These are phyloP conservation scores for Choiromyces venosus DNA, from an alignment of 495 filamentous ascomycete genomes.

Conservation along the genomic window DNA sequence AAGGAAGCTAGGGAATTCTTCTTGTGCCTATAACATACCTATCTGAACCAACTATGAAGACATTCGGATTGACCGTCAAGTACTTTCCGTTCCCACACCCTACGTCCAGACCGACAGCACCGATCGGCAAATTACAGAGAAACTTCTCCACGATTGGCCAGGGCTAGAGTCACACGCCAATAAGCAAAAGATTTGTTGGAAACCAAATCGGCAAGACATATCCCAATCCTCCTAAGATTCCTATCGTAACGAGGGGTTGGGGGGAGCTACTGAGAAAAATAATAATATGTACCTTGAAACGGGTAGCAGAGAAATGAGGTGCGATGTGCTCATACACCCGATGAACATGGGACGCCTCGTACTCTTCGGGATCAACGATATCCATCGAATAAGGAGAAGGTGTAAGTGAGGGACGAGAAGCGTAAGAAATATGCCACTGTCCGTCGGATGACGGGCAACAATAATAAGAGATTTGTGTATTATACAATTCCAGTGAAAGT, in stretches of 20 bases:
- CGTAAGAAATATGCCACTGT: background rate
- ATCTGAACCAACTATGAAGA: conserved; percentile 85
- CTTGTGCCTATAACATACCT: conserved; percentile 50
- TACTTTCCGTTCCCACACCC: conserved; percentile 98
- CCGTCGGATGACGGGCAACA: background rate
- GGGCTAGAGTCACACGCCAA: conserved; percentile 50
- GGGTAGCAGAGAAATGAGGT: conserved; percentile 85
- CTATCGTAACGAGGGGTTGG: conserved; percentile 15
- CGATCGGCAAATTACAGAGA: conserved; percentile 58
- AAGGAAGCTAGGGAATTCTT: background rate
- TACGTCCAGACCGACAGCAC: conserved; percentile 82
- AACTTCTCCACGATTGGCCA: conserved; percentile 90
- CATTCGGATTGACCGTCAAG: conserved; percentile 65
- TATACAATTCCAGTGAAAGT: background rate
- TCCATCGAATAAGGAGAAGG: conserved; percentile 16
- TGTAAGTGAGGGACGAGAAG: conserved; percentile 6
- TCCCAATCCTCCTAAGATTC: background rate
- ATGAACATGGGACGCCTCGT: conserved; percentile 85
- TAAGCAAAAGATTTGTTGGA: conserved; percentile 17
- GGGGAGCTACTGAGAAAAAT: conserved; percentile 11
- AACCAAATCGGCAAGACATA: background rate
- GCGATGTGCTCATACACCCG: conserved; percentile 92
- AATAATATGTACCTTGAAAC: conserved; percentile 66
- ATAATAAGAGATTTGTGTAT: background rate
- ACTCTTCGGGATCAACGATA: conserved; percentile 45